These are phyloP conservation scores for Malassezia caprae DNA, from an alignment of 1,284 basidiomycete genomes.

Conservation along the genomic window DNA sequence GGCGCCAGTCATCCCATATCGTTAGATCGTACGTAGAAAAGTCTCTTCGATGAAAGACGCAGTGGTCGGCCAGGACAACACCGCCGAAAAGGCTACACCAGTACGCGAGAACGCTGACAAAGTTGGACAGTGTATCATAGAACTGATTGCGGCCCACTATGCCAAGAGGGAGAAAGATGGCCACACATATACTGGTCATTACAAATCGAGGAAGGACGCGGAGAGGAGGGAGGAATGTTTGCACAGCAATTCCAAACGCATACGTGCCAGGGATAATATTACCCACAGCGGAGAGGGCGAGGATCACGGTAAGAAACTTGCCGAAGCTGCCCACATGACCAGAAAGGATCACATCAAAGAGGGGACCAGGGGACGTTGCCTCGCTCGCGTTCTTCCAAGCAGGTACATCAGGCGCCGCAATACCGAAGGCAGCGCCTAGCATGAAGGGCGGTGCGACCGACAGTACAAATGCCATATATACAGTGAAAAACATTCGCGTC, in stretches of 20 bases:
- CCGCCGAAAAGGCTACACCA: conserved; percentile 59
- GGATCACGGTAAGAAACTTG: conserved; percentile 69
- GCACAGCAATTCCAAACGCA: conserved; percentile 32
- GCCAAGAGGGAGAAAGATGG: conserved; percentile 60
- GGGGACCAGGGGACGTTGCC: conserved; percentile 54
- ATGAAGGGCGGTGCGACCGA: conserved; percentile 56
- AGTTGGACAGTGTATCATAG: conserved; percentile 54
- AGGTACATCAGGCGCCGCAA: conserved; percentile 54
- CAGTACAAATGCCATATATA: conserved; percentile 57
- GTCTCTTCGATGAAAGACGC: conserved; percentile 54
- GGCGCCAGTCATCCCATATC: conserved; percentile 54
- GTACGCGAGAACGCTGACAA: conserved; percentile 57
- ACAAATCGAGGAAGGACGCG: conserved; percentile 66
- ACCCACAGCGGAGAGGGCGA: conserved; percentile 62
- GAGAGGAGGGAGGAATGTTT: conserved; percentile 63
- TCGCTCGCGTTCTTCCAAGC: conserved; percentile 50
- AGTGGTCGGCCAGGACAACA: conserved; percentile 56
- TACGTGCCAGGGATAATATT: conserved; percentile 69
- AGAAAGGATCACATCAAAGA: conserved; percentile 64
- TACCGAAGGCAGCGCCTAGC: conserved; percentile 53
- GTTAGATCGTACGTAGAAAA: conserved; percentile 54
- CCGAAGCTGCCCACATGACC: conserved; percentile 61
- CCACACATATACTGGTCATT: conserved; percentile 69
- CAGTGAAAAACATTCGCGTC: conserved; percentile 54
- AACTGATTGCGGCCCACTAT: conserved; percentile 60